Conservation (phyloP, 2,329 filamentous ascomycete species). For the Metarhizium robertsii region DNA sequence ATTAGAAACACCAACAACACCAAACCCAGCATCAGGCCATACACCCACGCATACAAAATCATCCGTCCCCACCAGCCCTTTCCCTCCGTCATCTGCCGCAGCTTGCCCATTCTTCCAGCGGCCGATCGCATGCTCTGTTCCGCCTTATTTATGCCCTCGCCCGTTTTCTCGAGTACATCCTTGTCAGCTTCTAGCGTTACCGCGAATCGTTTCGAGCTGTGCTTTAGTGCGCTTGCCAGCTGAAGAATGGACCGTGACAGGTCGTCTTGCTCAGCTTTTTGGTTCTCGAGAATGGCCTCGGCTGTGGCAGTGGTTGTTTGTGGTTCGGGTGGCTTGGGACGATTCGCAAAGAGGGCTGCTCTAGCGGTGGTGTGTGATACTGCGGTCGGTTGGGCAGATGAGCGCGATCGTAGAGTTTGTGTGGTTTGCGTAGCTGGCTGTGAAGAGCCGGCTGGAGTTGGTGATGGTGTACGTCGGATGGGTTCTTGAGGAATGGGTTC, state of each 20-base stretch:
- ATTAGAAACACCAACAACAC: conserved; percentile 75
- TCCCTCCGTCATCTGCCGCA: conserved; percentile 77
- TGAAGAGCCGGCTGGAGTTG: conserved; percentile 6
- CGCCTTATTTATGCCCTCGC: conserved; percentile 68
- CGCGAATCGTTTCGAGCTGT: conserved; percentile 63
- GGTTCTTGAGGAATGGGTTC: conserved; percentile 4
- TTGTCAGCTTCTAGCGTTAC: conserved; percentile 62
- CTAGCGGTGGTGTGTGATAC: conserved; percentile 27
- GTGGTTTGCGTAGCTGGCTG: conserved; percentile 20
- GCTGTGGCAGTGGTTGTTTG: conserved; percentile 40
- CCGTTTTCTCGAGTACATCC: conserved; percentile 60
- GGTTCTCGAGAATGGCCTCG: conserved; percentile 65
- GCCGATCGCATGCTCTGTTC: conserved; percentile 68
- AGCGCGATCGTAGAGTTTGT: conserved; percentile 25
- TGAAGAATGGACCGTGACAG: conserved; percentile 73
- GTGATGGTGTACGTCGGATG: conserved; percentile 4
- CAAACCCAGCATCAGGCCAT: conserved; percentile 68
- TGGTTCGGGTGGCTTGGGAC: conserved; percentile 25
- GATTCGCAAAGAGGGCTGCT: conserved; percentile 34
- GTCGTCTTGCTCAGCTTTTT: conserved; percentile 73
- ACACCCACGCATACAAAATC: conserved; percentile 77
- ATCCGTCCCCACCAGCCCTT: conserved; percentile 79
- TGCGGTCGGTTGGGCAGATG: conserved; percentile 7
- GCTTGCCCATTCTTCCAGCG: conserved; percentile 63
- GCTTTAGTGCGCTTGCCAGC: conserved; percentile 71